Base-by-base conservation (phyloP, 768 basidiomycete genomes). In the Russula foetens region DNA sequence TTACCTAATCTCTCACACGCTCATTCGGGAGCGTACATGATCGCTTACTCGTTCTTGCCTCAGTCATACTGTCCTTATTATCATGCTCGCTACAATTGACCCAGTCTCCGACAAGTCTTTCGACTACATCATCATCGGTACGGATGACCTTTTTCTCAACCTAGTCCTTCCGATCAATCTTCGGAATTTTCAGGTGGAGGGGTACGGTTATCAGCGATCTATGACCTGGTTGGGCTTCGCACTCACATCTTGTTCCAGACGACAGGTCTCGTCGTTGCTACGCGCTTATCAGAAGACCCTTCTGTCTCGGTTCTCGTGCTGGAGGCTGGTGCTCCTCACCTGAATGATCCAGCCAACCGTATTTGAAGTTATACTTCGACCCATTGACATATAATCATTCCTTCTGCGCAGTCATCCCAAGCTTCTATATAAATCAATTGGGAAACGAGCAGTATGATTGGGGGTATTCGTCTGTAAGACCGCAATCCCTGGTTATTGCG, bases 121-220 rank as follows among this genome's bases (percentile, higher is more conserved):
- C 35, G 64, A 68, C 50, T 68, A 68, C 53, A 59, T 68, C 50
- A 39, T 62, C 26, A 39, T 66, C 9, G 63, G 67, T 60, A 29
- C 15, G 56, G 24, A 5, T 17, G 28, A 29, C 48, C 24, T 7
- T 47, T 43, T 4, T 7, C 7, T n/a, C 2, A 4, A 6, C 11
- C 11, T 4, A 1, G 7, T 23, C 29, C n/a, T 14, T 46, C 29
- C 53, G 33, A 62, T 17, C 19, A 59, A n/a, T 23, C 26, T 7
- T 41, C 17, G 14, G 29, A 46, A 31, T n/a, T 1, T 38, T 53
- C 26, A 62, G 60, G 60, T 43, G 60, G 60, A 46, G 60, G 60
- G 33, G 60, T 62, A 52, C 4, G 57, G 17, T 17, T 17, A 43
- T 29, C 19, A 38, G 24, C 15, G 4, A 19, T 14, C 11, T 12